These are phyloP conservation scores for Termitomyces sp. DNA, from an alignment of 768 basidiomycete genomes.

Conservation along the genomic window DNA sequence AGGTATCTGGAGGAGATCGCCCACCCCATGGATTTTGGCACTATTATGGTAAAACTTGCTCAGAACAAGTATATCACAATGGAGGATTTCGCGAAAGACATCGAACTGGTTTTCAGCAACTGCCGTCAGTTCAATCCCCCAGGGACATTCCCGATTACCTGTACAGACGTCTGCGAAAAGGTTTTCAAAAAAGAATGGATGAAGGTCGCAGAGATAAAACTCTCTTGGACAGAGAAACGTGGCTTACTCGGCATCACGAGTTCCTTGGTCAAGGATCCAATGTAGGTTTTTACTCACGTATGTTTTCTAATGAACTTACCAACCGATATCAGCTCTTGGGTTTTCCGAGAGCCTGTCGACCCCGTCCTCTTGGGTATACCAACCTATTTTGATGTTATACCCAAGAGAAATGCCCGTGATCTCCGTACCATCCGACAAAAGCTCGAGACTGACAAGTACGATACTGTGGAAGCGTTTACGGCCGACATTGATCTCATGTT, in stretches of 20 bases:
- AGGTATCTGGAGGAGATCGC: slow-evolving; percentile 92
- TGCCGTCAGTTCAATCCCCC: slow-evolving; percentile 92
- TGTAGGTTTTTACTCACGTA: slow-evolving; percentile 27
- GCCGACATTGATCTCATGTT: slow-evolving; percentile 87
- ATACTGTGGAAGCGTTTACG: slow-evolving; percentile 70
- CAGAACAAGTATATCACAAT: slow-evolving; percentile 68
- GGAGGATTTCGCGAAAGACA: slow-evolving; percentile 76
- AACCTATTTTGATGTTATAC: slow-evolving; percentile 83
- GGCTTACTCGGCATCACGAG: slow-evolving; percentile 67
- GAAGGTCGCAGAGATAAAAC: slow-evolving; percentile 64
- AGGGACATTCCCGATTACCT: slow-evolving; percentile 64
- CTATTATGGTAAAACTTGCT: slow-evolving; percentile 65
- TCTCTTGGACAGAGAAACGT: slow-evolving; percentile 77
- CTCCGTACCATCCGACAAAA: slow-evolving; percentile 75
- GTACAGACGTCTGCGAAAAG: slow-evolving; percentile 70
- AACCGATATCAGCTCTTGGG: slow-evolving; percentile 47
- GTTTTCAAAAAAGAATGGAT: slow-evolving; percentile 84
- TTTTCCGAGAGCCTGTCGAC: slow-evolving; percentile 87
- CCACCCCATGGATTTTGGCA: slow-evolving; percentile 91
- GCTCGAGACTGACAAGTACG: slow-evolving; percentile 80
- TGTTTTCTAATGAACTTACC: neutral
- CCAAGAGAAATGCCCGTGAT: slow-evolving; percentile 82
- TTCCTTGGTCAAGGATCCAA: slow-evolving; percentile 59
- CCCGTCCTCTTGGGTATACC: slow-evolving; percentile 79
- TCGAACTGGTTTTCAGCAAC: slow-evolving; percentile 81